These are phyloP conservation scores for Meyerozyma athensensis DNA, from an alignment of 1,139 yeast genomes.

Conservation along the genomic window DNA sequence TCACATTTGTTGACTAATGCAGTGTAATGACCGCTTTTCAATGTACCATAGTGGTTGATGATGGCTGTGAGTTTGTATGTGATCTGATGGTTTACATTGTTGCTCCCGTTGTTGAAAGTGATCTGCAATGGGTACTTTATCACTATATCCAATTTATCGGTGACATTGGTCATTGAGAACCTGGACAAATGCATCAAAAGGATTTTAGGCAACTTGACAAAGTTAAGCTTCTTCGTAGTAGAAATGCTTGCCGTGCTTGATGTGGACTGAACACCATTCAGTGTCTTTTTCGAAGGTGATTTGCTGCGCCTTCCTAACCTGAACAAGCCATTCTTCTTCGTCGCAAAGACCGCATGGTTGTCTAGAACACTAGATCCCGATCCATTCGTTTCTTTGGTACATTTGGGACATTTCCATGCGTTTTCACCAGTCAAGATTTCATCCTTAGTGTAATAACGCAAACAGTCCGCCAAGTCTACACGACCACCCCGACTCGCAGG, in stretches of 20 bases:
- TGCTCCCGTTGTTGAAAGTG: constrained; percentile 40
- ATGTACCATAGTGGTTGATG: constrained; percentile 66
- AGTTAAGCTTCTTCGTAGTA: constrained; percentile 53
- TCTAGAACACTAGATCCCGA: constrained; percentile 20
- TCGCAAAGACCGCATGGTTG: constrained; percentile 35
- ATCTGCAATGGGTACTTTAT: constrained; percentile 50
- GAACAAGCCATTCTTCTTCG: constrained; percentile 9
- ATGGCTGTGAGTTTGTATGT: constrained; percentile 56
- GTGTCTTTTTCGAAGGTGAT: constrained; percentile 26
- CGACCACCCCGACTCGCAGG: constrained; percentile 34
- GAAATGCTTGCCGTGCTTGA: constrained; percentile 8
- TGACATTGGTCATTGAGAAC: constrained; percentile 49
- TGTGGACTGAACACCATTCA: constrained; percentile 7
- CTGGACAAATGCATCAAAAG: constrained; percentile 63
- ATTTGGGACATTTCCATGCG: constrained; percentile 76
- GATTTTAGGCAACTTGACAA: constrained; percentile 60
- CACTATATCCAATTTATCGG: constrained; percentile 51
- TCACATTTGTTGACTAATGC: constrained; percentile 52
- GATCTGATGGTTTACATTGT: constrained; percentile 23
- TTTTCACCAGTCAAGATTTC: constrained; percentile 68
- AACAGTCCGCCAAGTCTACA: constrained; percentile 55
- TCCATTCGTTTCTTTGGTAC: constrained; percentile 30
- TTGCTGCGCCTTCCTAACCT: constrained; percentile 26
- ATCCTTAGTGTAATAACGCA: constrained; percentile 61
- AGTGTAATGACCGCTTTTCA: constrained; percentile 74